These are phyloP conservation scores for Solanum commersonii DNA, from an alignment of 257 asterid species.

Conservation along the genomic window DNA sequence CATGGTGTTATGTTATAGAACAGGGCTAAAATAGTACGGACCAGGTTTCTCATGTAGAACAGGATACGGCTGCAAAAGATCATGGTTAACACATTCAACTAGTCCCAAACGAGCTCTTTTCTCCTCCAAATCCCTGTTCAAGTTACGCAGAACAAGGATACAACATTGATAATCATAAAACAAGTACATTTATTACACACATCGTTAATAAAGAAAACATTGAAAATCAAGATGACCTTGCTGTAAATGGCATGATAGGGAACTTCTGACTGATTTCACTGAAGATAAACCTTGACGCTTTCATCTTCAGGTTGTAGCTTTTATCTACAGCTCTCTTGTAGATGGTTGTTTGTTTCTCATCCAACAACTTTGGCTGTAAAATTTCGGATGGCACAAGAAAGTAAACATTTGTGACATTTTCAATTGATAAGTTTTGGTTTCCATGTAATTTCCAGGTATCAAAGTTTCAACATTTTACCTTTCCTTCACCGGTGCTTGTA, in stretches of 20 bases:
- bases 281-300: constrained; percentile 84
- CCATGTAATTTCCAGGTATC: background rate
- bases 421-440: background rate
- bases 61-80: constrained; percentile 93
- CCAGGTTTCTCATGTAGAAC: constrained; percentile 95
- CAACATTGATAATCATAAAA: background rate
- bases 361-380: constrained; percentile 57
- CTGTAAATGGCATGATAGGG: constrained; percentile 74
- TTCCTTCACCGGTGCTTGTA: constrained; percentile 93
- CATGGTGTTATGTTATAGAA: background rate
- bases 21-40: constrained; percentile 1
- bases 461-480: constrained; percentile 26
- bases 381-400: background rate
- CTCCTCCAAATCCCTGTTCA: constrained; percentile 85
- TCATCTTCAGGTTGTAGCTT: constrained; percentile 77
- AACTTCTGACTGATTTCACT: constrained; percentile 83
- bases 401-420: background rate
- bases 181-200: background rate
- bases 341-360: constrained; percentile 94
- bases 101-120: constrained; percentile 83
- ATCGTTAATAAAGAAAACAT: background rate
- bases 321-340: constrained; percentile 95
- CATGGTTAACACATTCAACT: constrained; percentile 86
- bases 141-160: background rate
- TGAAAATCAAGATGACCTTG: constrained; percentile 27